phyloP scores from a whole-genome alignment of 306 rosid genomes.

The Corylus heterophylla region DNA sequence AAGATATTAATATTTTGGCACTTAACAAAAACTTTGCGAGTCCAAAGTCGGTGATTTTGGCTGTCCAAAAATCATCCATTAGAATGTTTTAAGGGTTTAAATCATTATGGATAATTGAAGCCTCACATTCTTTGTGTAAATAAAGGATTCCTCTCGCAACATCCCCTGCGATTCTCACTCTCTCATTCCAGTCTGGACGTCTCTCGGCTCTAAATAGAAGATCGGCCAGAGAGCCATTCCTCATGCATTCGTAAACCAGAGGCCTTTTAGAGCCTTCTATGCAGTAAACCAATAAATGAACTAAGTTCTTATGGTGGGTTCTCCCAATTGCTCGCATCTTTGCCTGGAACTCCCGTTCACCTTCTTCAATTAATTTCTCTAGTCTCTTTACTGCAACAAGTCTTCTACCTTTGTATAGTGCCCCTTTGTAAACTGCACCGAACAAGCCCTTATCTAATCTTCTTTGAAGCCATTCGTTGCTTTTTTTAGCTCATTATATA shows the following conservation, averaged over 20 bases:
- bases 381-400: conserved; percentile 27
- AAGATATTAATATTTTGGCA: too few relatives aligned
- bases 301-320: conserved; percentile 24
- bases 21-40: conserved; percentile 1
- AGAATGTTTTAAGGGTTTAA: conserved; percentile 14
- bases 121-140: conserved; percentile 12
- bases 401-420: conserved; percentile 2
- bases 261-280: conserved; percentile 19
- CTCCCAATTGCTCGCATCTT: conserved; percentile 30
- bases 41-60: conserved; percentile 12
- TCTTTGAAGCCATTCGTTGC: conserved; percentile 26
- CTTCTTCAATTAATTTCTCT: conserved; percentile 22
- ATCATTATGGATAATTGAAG: conserved; percentile 9
- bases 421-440: conserved; percentile 27
- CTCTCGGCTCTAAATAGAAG: background rate
- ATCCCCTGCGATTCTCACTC: conserved; percentile 18
- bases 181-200: conserved; percentile 15
- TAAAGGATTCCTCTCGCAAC: conserved; percentile 16
- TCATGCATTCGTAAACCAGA: conserved; percentile 24
- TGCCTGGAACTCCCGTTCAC: conserved; percentile 21
- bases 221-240: conserved; percentile 24
- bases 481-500: conserved; percentile 19
- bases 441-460: conserved; percentile 18
- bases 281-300: conserved; percentile 13
- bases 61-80: conserved; percentile 13